Conservation (phyloP, 2,329 filamentous ascomycete genomes). For the Aureobasidium sp. region DNA sequence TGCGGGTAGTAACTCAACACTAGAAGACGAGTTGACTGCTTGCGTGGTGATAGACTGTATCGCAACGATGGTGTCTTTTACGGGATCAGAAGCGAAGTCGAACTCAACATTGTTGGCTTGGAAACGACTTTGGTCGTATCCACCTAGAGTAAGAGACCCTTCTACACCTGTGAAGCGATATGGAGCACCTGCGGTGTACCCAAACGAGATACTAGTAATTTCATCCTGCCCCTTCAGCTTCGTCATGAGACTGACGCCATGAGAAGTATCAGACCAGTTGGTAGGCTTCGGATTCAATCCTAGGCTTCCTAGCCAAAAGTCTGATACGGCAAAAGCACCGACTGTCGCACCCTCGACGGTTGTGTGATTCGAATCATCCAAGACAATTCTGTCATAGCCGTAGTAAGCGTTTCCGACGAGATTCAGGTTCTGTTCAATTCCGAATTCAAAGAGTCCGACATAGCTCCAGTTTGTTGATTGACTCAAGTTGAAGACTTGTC, state of each 20-base stretch:
- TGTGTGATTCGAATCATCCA: conserved; percentile 31
- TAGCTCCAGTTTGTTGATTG: conserved; percentile 50
- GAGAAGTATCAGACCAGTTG: conserved; percentile 41
- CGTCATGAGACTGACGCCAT: conserved; percentile 43
- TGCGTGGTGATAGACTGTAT: conserved; percentile 33
- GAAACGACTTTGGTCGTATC: conserved; percentile 58
- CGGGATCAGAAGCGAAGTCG: conserved; percentile 45
- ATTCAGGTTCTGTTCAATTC: conserved; percentile 47
- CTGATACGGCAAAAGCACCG: conserved; percentile 29
- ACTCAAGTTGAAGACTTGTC: conserved; percentile 47
- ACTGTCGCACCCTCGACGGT: conserved; percentile 35
- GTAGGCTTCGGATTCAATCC: conserved; percentile 42
- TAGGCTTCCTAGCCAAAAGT: conserved; percentile 39
- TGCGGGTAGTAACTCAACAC: conserved; percentile 30
- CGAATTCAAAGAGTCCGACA: conserved; percentile 52
- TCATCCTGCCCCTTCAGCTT: conserved; percentile 46
- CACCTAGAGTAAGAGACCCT: conserved; percentile 54
- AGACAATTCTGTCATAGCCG: conserved; percentile 43
- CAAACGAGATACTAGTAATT: conserved; percentile 66
- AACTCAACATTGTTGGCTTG: conserved; percentile 53
- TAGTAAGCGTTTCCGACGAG: conserved; percentile 55
- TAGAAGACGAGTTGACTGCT: conserved; percentile 21
- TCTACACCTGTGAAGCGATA: conserved; percentile 43
- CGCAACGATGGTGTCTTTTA: conserved; percentile 52
- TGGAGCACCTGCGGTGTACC: conserved; percentile 66